phyloP scores from a whole-genome alignment of 164 flowering plant genomes.

The Stephania yunnanensis region DNA sequence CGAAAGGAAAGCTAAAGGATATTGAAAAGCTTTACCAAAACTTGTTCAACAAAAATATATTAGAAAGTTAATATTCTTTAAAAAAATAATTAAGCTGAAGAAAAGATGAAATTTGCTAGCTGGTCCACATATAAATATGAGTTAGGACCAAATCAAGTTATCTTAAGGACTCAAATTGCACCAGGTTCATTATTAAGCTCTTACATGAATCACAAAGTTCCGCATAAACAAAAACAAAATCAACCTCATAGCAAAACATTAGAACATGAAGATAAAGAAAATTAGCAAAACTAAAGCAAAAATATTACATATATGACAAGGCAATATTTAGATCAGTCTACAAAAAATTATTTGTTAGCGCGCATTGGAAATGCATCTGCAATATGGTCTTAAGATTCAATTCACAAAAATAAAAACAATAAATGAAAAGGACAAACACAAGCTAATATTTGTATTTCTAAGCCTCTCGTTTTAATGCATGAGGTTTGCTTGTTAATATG shows the following conservation, averaged over 20 bases:
- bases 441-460: neutral
- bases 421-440: neutral
- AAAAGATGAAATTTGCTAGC: neutral
- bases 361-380: neutral
- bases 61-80: neutral
- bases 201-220: neutral
- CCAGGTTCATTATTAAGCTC: neutral
- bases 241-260: too few relatives aligned
- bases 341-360: neutral
- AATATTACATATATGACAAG: neutral
- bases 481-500: neutral
- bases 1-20: neutral
- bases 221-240: too few relatives aligned
- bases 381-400: neutral
- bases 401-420: neutral
- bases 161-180: too few relatives aligned
- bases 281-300: neutral
- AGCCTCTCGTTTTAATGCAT: neutral
- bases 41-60: neutral
- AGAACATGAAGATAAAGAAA: neutral
- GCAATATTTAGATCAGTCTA: neutral
- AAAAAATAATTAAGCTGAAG: neutral
- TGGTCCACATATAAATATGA: too few relatives aligned
- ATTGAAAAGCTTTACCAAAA: neutral
- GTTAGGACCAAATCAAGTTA: too few relatives aligned